Evolutionary conservation across 2,329 filamentous ascomycete genomes (phyloP).

Genomic region (Rugonectria rugulosa): DNA sequence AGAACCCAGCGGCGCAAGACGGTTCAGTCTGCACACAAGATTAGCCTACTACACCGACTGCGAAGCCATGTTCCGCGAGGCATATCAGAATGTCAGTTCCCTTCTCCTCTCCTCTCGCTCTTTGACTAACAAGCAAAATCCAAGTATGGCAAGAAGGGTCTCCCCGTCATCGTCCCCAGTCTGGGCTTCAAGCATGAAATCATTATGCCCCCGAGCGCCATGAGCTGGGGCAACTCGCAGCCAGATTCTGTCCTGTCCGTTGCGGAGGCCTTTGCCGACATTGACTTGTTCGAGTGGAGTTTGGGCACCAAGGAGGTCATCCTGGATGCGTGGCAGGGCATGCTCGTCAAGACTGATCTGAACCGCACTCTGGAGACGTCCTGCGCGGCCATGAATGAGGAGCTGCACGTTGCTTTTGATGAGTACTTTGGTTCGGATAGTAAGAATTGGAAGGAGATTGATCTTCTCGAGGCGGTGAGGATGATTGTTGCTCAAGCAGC

Average conservation of each 20-base stretch:
- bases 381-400: constrained; percentile 44
- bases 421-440: constrained; percentile 44
- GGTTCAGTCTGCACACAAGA: constrained; percentile 43
- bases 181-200: constrained; percentile 50
- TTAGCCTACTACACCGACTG: constrained; percentile 42
- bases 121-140: not conserved
- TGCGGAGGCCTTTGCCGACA: constrained; percentile 46
- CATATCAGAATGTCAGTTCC: constrained; percentile 39
- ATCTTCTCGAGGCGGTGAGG: constrained; percentile 37
- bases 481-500: constrained; percentile 43
- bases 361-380: constrained; percentile 45
- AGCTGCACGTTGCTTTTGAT: constrained; percentile 45
- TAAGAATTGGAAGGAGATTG: constrained; percentile 45
- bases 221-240: constrained; percentile 51
- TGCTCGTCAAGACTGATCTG: constrained; percentile 47
- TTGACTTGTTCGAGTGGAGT: constrained; percentile 47
- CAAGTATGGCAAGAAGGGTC: constrained; percentile 53
- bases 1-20: constrained; percentile 33
- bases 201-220: constrained; percentile 49
- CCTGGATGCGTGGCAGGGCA: constrained; percentile 46
- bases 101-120: too few relatives aligned
- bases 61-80: constrained; percentile 39
- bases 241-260: constrained; percentile 48
- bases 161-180: constrained; percentile 50
- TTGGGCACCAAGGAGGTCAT: constrained; percentile 46